Evolutionary conservation across 2,329 filamentous ascomycete genomes (phyloP), one percentile per base, ranked within the genome.

Genomic region (Aspergillus ochraceus): DNA sequence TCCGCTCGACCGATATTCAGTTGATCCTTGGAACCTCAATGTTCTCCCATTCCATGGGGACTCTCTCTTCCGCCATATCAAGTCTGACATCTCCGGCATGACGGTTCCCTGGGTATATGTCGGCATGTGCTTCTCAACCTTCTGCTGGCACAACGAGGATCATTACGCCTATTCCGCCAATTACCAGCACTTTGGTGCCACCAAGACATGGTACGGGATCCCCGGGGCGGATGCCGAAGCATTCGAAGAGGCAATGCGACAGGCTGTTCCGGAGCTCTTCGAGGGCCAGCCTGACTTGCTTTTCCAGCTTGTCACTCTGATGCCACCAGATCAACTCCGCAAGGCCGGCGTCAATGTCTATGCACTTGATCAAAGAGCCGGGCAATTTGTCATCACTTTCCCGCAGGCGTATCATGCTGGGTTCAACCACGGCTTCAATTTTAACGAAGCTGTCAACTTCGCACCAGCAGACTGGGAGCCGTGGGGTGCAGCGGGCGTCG

Each of bases 141-240:
- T 99, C 72, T 99, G 95, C 76, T 99, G 95, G 95, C 95, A 99
- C 74, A 97, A 97, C 64, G 95, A 99, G 71, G 95, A 99, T 70
- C 95, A 99, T 72, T 97, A 97, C 73, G 90, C 95, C 2, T 99
- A 98, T 73, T 99, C 95, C 0, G 90, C 95, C 55, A 99, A 99
- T 67, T 99, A 98, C 70, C 95, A 99, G 74, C 95, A 99, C 70
- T 96, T 99, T 70, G 95, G 95, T 10, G 92, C 93, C 1, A 99
- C 95, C 1, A 99, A 99, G 79, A 99, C 95, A 0, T 99, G 95
- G 95, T 99, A 99, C 70, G 95, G 95, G 3, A 97, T 99, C 66
- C 95, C 95, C 0, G 94, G 90, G 14, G 90, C 91, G 49, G 95
- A 98, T 73, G 91, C 93, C 0, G 90, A 95, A 69, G 96, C 95